Base-by-base conservation (phyloP, 2,329 filamentous ascomycete genomes). In the Botrytis pseudocinerea region DNA sequence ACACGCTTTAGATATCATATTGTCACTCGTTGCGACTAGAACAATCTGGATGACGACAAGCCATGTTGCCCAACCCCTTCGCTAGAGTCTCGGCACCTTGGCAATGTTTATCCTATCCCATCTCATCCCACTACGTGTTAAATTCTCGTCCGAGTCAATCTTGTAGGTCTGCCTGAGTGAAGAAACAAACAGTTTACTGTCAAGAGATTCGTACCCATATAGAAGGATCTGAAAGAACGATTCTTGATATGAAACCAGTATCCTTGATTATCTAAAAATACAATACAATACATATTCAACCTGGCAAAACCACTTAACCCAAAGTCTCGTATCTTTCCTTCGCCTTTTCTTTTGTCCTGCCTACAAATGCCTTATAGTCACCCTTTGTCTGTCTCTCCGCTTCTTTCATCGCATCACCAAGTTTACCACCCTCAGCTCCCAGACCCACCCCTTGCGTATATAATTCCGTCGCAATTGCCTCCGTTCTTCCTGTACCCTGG, bases 381-480 rank as follows among this genome's bases (percentile, higher is more conserved):
- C 87, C 87, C 78, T 85, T 87, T 6, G 90, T 92, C 79, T 87
- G 87, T 76, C 87, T 84, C 75, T 87, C 87, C 38, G 90, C 90
- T 78, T 92, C 85, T 78, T 89, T 86, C 12, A 85, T 85, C 42
- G 91, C 91, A 81, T 93, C 90, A 20, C 91, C 91, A 54, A 92
- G 82, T 78, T 90, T 91, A n/a, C 89, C 87, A 0, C 91, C 90
- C 78, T 91, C 87, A 2, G 91, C 91, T 0, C 91, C 91, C 25
- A 93, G 82, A 1, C 91, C 91, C 1, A 92, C 91, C 28, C 91
- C 91, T 25, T 90, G 87, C 32, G 88, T 85, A 80, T 93, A 93
- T 14, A 90, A 86, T 70, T 88, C 86, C 20, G 90, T 90, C 44
- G 87, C 85, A 71, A 93, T 88, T 6, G 89, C 89, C 69, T 90